phyloP scores from a whole-genome alignment of 495 filamentous ascomycete genomes.

The Barbatosphaeria neglecta region DNA sequence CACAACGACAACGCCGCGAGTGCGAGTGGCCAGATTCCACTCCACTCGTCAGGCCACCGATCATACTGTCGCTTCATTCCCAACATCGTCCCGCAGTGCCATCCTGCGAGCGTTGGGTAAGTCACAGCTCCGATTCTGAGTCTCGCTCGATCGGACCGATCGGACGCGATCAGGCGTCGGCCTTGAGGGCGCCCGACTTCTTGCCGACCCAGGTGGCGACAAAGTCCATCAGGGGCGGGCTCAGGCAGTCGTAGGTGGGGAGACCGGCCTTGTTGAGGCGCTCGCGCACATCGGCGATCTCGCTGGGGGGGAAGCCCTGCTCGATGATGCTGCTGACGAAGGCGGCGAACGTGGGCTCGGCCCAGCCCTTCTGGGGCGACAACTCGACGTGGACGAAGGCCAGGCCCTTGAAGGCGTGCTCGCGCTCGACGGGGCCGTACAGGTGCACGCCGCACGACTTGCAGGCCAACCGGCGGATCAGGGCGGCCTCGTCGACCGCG shows the following conservation, averaged over 20 bases:
- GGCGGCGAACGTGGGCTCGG: constrained; percentile 51
- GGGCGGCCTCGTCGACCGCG: constrained; percentile 39
- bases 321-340: constrained; percentile 52
- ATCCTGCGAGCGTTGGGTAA: no score
- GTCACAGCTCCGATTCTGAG: no score
- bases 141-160: not conserved
- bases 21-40: no score
- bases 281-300: constrained; percentile 36
- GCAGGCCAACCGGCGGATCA: constrained; percentile 49
- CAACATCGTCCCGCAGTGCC: no score
- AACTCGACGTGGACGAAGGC: constrained; percentile 52
- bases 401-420: constrained; percentile 50
- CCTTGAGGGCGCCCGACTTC: constrained; percentile 18
- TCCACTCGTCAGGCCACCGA: no score
- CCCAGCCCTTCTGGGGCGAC: constrained; percentile 43
- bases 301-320: constrained; percentile 43
- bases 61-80: no score
- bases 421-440: constrained; percentile 47
- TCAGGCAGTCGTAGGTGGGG: constrained; percentile 44
- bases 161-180: not conserved
- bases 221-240: constrained; percentile 45
- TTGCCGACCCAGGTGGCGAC: constrained; percentile 44
- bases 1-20: no score
- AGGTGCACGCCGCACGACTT: constrained; percentile 42
- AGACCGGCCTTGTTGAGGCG: constrained; percentile 38